These are phyloP conservation scores for Haplosporangium gracile DNA, from an alignment of 192 early-diverging fungal species.

Conservation along the genomic window DNA sequence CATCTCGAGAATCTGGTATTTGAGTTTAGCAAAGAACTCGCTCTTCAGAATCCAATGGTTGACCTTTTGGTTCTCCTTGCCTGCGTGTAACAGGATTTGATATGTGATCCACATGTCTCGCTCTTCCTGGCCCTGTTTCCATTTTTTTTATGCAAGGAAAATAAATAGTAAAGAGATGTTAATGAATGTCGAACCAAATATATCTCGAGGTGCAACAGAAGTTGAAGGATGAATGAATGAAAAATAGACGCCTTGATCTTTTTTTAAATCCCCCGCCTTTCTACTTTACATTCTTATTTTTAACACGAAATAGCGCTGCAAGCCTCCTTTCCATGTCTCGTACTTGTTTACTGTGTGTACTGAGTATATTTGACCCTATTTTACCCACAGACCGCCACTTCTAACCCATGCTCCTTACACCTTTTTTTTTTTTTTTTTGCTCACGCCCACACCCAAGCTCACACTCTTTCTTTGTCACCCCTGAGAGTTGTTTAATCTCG, in stretches of 20 bases:
- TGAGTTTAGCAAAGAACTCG: conserved; percentile 63
- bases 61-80: conserved; percentile 58
- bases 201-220: neutral
- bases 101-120: conserved; percentile 63
- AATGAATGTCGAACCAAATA: neutral
- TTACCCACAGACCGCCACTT: neutral
- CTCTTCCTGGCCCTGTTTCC: conserved; percentile 27
- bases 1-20: conserved; percentile 54
- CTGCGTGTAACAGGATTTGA: conserved; percentile 60
- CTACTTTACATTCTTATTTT: neutral
- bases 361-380: neutral
- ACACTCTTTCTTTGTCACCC: neutral
- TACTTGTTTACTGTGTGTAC: neutral
- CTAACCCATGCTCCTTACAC: neutral
- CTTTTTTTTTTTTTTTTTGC: neutral
- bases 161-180: neutral
- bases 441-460: neutral
- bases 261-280: neutral
- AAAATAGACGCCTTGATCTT: neutral
- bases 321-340: neutral
- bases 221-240: neutral
- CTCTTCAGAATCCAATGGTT: conserved; percentile 59
- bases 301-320: neutral
- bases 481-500: neutral
- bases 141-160: neutral